Percentiles rank a stretch among this genome's conserved stretches.
These are phyloP conservation scores for Fusarium sp. DNA, from an alignment of 2,329 filamentous ascomycete genomes.

Conservation along the genomic window DNA sequence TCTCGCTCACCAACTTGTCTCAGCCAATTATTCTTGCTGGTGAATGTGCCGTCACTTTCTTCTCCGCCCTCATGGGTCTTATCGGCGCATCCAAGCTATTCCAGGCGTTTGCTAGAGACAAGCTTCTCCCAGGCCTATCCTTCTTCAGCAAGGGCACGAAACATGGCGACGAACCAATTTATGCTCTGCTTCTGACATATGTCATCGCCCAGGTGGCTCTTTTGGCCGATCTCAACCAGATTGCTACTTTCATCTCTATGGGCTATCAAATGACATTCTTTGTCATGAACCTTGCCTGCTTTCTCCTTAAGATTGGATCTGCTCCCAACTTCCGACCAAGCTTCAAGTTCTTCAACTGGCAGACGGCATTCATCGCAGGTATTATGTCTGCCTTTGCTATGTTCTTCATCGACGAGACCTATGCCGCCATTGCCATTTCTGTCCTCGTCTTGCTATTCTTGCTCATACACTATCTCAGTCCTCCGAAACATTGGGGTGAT, in stretches of 20 bases:
- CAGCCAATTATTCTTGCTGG: conserved; percentile 81
- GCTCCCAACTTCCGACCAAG: conserved; percentile 91
- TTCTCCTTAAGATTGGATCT: conserved; percentile 87
- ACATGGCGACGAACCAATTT: conserved; percentile 80
- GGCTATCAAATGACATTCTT: conserved; percentile 95
- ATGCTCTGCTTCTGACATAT: conserved; percentile 84
- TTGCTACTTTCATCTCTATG: conserved; percentile 92
- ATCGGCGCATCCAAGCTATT: conserved; percentile 89
- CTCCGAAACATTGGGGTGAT: conserved; percentile 91
- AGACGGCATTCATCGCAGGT: conserved; percentile 82
- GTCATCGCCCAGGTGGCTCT: conserved; percentile 83
- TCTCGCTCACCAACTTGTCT: conserved; percentile 86
- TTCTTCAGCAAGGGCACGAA: conserved; percentile 82
- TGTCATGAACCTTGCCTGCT: conserved; percentile 90
- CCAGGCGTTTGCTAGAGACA: conserved; percentile 86
- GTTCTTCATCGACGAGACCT: conserved; percentile 91
- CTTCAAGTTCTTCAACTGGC: conserved; percentile 91
- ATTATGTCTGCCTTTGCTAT: conserved; percentile 85
- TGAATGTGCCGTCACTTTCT: conserved; percentile 86
- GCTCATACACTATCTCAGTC: conserved; percentile 87
- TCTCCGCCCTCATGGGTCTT: conserved; percentile 89
- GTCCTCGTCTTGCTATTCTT: conserved; percentile 84
- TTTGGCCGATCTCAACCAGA: conserved; percentile 88
- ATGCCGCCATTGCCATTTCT: conserved; percentile 82
- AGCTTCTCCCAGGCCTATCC: conserved; percentile 81